Percentiles rank a stretch among this genome's conserved stretches.
Conservation (phyloP, 805 yeast species). For the Ogataea nitratoaversa region DNA sequence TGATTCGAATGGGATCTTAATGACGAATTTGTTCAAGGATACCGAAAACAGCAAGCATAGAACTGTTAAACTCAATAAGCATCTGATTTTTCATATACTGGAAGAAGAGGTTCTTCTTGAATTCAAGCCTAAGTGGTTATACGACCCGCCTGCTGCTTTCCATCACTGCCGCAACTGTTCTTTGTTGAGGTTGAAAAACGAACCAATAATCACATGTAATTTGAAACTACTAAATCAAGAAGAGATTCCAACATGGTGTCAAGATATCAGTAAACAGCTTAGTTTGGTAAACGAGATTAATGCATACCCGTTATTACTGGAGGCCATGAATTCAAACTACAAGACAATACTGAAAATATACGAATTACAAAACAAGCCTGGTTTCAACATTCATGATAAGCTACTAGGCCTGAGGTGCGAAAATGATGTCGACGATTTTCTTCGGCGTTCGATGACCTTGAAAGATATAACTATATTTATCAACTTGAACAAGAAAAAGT, state of each 20-base stretch:
- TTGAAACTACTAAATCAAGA: slow-evolving; percentile 33
- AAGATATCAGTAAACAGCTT: slow-evolving; percentile 16
- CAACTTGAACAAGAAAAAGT: slow-evolving; percentile 26
- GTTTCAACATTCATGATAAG: slow-evolving; percentile 28
- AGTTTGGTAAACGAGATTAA: not conserved
- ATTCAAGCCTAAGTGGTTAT: slow-evolving; percentile 52
- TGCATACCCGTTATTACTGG: slow-evolving; percentile 4
- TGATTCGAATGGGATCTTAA: slow-evolving; percentile 23
- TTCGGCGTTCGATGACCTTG: slow-evolving; percentile 46
- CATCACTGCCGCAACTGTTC: slow-evolving; percentile 45
- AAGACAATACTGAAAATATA: slow-evolving; percentile 16
- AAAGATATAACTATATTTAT: slow-evolving; percentile 50
- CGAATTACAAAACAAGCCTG: slow-evolving; percentile 32
- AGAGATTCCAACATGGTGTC: slow-evolving; percentile 33
- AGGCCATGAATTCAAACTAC: slow-evolving; percentile 6
- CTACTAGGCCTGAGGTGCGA: slow-evolving; percentile 30
- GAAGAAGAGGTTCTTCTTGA: slow-evolving; percentile 30
- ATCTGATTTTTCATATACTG: slow-evolving; percentile 18
- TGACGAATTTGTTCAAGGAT: slow-evolving; percentile 22
- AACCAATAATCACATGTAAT: slow-evolving; percentile 36
- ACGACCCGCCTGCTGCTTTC: slow-evolving; percentile 28
- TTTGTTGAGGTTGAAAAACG: slow-evolving; percentile 30
- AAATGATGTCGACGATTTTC: slow-evolving; percentile 37
- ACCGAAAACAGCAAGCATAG: not conserved
- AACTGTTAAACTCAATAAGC: slow-evolving; percentile 21